A percentile compares a stretch with the other conserved stretches of the same genome.
phyloP scores from a whole-genome alignment of 257 asterid species.

The Primulina eburnea region DNA sequence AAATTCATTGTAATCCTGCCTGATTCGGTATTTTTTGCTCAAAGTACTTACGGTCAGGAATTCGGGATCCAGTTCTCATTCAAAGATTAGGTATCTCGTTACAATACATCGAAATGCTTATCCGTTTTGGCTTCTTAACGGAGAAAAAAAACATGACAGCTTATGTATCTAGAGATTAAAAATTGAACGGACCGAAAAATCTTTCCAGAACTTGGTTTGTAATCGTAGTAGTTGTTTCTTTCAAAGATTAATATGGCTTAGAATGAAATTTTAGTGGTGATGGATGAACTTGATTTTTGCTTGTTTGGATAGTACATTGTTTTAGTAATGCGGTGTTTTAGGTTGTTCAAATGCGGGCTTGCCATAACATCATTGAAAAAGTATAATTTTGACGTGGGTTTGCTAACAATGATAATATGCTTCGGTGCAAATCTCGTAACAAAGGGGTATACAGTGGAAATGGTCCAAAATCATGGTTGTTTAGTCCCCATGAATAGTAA shows the following conservation, averaged over 20 bases:
- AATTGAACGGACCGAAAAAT: neutral
- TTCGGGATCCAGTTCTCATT: neutral
- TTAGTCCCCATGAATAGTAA: neutral
- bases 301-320: neutral
- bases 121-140: neutral
- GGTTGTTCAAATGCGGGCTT: neutral
- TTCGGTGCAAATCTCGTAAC: neutral
- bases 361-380: neutral
- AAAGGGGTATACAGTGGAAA: neutral
- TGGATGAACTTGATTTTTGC: neutral
- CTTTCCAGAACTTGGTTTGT: neutral
- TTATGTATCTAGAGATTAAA: too few species aligned
- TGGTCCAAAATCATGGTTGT: neutral
- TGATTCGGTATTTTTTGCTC: slow-evolving; percentile 1
- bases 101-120: neutral
- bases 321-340: neutral
- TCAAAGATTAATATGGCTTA: neutral
- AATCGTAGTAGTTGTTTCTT: neutral
- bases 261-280: neutral
- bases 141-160: neutral
- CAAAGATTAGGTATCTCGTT: neutral
- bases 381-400: neutral
- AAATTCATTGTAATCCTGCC: neutral
- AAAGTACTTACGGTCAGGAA: slow-evolving; percentile 3
- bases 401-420: neutral